phyloP scores from a whole-genome alignment of 1,284 basidiomycete genomes.

The Ceratobasidium sp. region DNA sequence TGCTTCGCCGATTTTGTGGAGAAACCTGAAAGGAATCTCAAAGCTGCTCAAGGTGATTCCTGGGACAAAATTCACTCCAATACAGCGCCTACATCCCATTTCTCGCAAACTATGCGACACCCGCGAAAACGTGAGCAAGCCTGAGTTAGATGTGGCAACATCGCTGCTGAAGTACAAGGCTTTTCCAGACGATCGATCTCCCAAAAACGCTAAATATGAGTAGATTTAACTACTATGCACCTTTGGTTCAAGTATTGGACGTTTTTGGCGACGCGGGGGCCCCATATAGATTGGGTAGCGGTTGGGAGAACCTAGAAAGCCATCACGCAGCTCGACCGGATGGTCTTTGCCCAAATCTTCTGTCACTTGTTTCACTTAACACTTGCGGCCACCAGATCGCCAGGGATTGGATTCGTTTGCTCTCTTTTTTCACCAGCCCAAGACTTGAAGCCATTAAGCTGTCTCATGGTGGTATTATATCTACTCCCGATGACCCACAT shows the following conservation, averaged over 20 bases:
- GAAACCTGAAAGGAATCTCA: constrained; percentile 6
- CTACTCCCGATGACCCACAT: background rate
- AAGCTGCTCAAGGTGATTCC: constrained; percentile 8
- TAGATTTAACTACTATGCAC: constrained; percentile 33
- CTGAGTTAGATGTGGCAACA: background rate
- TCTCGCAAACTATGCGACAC: too few relatives aligned
- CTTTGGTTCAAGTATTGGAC: constrained; percentile 4
- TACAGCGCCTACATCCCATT: too few relatives aligned
- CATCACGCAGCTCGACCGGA: background rate
- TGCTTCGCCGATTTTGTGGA: constrained; percentile 19
- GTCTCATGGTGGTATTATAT: background rate
- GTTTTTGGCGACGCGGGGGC: background rate
- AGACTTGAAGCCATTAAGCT: background rate
- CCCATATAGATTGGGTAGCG: background rate
- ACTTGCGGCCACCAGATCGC: background rate
- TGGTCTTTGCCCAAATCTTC: background rate
- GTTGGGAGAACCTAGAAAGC: background rate
- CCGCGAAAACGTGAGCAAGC: background rate
- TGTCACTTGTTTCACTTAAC: background rate
- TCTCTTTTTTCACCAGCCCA: background rate
- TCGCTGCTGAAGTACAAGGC: background rate
- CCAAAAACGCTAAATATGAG: constrained; percentile 11
- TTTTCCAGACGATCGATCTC: constrained; percentile 9
- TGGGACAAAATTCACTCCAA: background rate
- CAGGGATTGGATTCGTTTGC: background rate